Base-by-base conservation (phyloP, 1,284 basidiomycete genomes). In the Puccinia polysora region DNA sequence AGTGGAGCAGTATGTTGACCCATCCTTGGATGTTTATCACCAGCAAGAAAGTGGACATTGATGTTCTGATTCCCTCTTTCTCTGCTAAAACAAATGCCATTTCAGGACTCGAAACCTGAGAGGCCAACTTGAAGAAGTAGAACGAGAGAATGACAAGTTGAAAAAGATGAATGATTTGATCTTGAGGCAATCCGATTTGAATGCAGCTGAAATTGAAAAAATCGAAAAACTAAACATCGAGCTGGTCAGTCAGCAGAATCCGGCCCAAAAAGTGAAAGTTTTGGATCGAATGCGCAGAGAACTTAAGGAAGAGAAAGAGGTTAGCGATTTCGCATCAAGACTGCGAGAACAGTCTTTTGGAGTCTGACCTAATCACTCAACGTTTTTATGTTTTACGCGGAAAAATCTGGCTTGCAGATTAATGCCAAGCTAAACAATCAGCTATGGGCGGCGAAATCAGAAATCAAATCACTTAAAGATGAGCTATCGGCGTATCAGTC, bases 201-300 rank as follows among this genome's bases (percentile, higher is more conserved):
- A 70, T 52, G 67, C 67, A n/a, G 56, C 43, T 36, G 55, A 60
- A 38, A 56, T 56, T 20, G 67, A 58, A 32, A 70, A 70, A 28
- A 32, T 70, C 20, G 67, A 55, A 20, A 25, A 56, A 28, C 45
- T 70, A 3, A 70, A 70, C 25, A 43, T 30, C 6, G 67, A 70
- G 15, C 56, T 70, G 4, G 56, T 70, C 32, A 70, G 67, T 40
- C 67, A 70, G 14, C 67, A 59, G 36, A 70, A 70, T 34, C 67
- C 67, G 38, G 56, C 56, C 28, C 67, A 70, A 52, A 59, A 49
- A 60, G 40, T 70, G 2, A 59, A 60, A 38, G 58, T 70, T 6
- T 32, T 70, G 5, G 67, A 70, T 30, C 55, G 67, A 20, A 59
- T 70, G 28, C 34, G 67, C 7, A 59, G 43, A 50, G 67, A 70